These are phyloP conservation scores for Talaromyces ruber DNA, from an alignment of 495 filamentous ascomycete species.

Conservation along the genomic window DNA sequence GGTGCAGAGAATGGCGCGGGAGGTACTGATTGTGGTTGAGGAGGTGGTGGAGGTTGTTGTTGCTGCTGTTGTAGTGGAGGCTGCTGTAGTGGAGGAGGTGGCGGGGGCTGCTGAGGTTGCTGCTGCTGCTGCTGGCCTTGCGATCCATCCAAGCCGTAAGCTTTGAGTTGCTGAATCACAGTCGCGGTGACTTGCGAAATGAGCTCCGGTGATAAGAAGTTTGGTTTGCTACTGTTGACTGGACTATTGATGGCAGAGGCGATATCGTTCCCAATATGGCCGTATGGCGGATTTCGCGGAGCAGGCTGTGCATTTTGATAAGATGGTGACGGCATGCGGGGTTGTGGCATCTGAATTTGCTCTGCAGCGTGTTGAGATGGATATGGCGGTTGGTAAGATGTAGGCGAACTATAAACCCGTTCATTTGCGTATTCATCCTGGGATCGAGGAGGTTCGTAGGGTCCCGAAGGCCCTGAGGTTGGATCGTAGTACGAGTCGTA, in stretches of 20 bases:
- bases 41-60: neutral
- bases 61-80: constrained; percentile 18
- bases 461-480: constrained; percentile 3
- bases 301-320: constrained; percentile 8
- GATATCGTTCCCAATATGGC: constrained; percentile 40
- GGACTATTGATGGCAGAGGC: constrained; percentile 32
- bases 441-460: constrained; percentile 13
- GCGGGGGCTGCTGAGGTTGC: constrained; percentile 10
- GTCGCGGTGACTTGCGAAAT: constrained; percentile 43
- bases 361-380: constrained; percentile 26
- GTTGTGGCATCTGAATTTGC: constrained; percentile 34
- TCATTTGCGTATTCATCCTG: constrained; percentile 3
- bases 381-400: constrained; percentile 20
- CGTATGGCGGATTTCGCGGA: constrained; percentile 12
- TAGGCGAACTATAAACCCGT: neutral
- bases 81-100: constrained; percentile 20
- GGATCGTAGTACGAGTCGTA: constrained; percentile 30
- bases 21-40: neutral
- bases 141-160: constrained; percentile 26
- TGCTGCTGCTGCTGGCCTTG: constrained; percentile 14
- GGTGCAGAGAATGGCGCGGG: constrained; percentile 10
- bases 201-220: constrained; percentile 39
- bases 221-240: constrained; percentile 13
- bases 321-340: constrained; percentile 20
- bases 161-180: constrained; percentile 45